Conservation (phyloP, 2,329 filamentous ascomycete species). For the Penicillium sp. region DNA sequence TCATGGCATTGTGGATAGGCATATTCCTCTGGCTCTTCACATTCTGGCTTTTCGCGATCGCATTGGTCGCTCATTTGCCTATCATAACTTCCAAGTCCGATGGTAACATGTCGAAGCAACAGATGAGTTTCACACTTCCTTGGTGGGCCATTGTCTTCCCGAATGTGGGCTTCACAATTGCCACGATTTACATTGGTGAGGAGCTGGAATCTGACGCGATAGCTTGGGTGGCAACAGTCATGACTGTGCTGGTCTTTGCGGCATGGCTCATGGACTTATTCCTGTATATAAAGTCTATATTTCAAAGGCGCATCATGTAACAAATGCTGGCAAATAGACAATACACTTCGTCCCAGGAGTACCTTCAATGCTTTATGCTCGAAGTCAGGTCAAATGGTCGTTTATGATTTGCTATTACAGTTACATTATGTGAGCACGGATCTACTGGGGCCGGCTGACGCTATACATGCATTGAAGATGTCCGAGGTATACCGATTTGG, state of each 20-base stretch:
- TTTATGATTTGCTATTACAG: too few relatives aligned
- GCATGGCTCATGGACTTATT: slow-evolving; percentile 10
- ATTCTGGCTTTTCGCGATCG: slow-evolving; percentile 8
- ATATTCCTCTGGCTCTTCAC: slow-evolving; percentile 9
- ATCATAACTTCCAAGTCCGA: background rate
- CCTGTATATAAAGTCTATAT: slow-evolving; percentile 5
- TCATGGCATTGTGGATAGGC: slow-evolving; percentile 7
- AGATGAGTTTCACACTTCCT: slow-evolving; percentile 5
- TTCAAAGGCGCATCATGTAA: slow-evolving; percentile 8
- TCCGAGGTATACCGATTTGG: too few relatives aligned
- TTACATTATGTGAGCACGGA: too few relatives aligned
- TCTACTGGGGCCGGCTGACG: too few relatives aligned
- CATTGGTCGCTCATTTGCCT: slow-evolving; percentile 2
- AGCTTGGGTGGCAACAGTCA: slow-evolving; percentile 7
- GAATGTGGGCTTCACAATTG: slow-evolving; percentile 7
- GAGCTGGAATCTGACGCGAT: slow-evolving; percentile 5
- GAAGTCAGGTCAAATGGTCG: too few relatives aligned
- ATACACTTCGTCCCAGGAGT: too few relatives aligned
- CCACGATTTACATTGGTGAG: slow-evolving; percentile 3
- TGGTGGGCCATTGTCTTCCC: slow-evolving; percentile 7
- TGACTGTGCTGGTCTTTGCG: slow-evolving; percentile 6
- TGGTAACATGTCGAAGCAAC: background rate
- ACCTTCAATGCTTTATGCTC: too few relatives aligned
- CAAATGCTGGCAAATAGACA: too few relatives aligned
- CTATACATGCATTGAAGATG: too few relatives aligned